Conservation (phyloP, 2,329 filamentous ascomycete species). For the Beauveria sp. region DNA sequence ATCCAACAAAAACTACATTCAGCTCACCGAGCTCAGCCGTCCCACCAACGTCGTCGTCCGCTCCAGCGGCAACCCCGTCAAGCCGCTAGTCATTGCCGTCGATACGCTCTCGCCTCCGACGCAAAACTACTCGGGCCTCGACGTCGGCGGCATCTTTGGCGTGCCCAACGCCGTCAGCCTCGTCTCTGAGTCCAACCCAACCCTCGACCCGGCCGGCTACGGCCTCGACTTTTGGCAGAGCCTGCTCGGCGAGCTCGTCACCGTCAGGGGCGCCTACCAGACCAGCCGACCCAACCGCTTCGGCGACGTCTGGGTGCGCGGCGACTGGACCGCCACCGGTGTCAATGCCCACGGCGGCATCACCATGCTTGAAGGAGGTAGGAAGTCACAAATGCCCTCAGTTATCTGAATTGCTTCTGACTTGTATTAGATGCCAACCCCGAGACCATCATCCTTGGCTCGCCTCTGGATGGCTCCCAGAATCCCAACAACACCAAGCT, state of each 20-base stretch:
- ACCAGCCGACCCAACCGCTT: constrained; percentile 54
- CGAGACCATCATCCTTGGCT: constrained; percentile 58
- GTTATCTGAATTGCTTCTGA: constrained; percentile 1
- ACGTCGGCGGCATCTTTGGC: constrained; percentile 56
- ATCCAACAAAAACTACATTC: constrained; percentile 48
- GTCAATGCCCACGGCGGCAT: constrained; percentile 56
- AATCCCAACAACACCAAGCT: constrained; percentile 55
- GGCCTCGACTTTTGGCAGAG: constrained; percentile 71
- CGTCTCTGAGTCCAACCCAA: constrained; percentile 52
- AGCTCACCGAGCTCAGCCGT: constrained; percentile 53
- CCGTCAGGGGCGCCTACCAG: constrained; percentile 47
- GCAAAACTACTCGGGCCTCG: constrained; percentile 52
- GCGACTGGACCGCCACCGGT: constrained; percentile 56
- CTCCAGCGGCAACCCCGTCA: constrained; percentile 45
- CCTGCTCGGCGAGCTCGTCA: constrained; percentile 59
- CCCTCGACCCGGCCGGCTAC: constrained; percentile 51
- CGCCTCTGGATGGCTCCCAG: constrained; percentile 55
- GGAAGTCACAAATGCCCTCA: constrained; percentile 1
- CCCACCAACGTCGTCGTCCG: constrained; percentile 46
- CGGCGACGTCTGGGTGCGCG: constrained; percentile 62
- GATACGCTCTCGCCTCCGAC: constrained; percentile 51
- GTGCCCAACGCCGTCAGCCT: constrained; percentile 54
- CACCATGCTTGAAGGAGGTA: constrained; percentile 51
- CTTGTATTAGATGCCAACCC: constrained; percentile 53
- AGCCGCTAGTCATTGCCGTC: constrained; percentile 52